Base-by-base conservation (phyloP, 331 rosid genomes). In the Quercus tomentella region DNA sequence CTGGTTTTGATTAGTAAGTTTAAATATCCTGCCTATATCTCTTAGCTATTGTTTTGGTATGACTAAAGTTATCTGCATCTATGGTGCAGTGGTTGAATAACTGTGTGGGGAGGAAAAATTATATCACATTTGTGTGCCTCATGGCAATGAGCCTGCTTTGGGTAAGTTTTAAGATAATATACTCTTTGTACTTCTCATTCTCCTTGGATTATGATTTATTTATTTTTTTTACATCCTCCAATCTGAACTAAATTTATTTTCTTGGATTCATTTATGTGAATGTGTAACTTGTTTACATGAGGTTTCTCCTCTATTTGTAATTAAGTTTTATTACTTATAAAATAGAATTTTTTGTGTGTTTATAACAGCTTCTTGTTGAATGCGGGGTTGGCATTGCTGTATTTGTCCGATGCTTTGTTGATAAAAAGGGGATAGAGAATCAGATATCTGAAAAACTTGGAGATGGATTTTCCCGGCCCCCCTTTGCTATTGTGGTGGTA, bases 91-190 rank as follows among this genome's bases (percentile, higher is more conserved):
- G 97, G 97, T 80, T 92, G 87, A 92, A 92, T 81, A 91, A 89
- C 77, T 91, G 97, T 56, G 96, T 91, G 77, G 97, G 97, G 78
- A 85, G 89, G 86, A 91, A 89, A 84, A 92, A 92, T 77, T 92
- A 91, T 79, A 74, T 89, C 81, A 83, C 96, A 6, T 91, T 91
- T 7, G 92, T 92, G 76, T 89, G 94, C 84, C 92, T 92, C 58
- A 91, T 92, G 97, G 97, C 91, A 61, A 90, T 81, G 70, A 91
- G 96, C 90, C 90, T 91, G 75, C 80, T 81, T 81, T 92, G 97
- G 97, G 97, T 91, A 88, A 76, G 91, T 66, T 73, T 55, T 80
- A 78, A 18, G 69, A 60, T 28, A 63, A 82, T 60, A 83, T 72
- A 73, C 77, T 69, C 45, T 60, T 74, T 68, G 56, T 67, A 60